These are phyloP conservation scores for Cladophialophora bantiana DNA, from an alignment of 2,329 filamentous ascomycete species.

Conservation along the genomic window DNA sequence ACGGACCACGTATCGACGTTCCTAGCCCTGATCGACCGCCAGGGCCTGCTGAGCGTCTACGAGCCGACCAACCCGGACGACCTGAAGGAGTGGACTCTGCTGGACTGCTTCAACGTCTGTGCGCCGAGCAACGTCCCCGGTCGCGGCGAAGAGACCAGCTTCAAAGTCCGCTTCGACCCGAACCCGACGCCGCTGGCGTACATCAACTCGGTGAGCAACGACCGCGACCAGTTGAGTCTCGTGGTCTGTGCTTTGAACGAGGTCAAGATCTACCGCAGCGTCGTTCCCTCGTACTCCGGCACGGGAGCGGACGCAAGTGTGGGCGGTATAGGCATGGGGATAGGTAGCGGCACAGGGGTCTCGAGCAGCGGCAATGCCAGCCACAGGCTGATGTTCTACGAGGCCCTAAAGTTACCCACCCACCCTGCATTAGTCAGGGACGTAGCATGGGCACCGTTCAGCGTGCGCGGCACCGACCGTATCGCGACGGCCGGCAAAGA, in stretches of 20 bases:
- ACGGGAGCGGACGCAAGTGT: conserved; percentile 44
- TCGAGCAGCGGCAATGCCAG: conserved; percentile 50
- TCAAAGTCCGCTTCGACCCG: conserved; percentile 86
- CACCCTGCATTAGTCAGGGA: conserved; percentile 76
- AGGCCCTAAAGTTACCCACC: conserved; percentile 75
- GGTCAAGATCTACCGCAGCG: conserved; percentile 81
- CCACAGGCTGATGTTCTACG: conserved; percentile 75
- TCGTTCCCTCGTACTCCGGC: conserved; percentile 51
- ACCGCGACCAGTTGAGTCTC: conserved; percentile 77
- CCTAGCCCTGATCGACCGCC: conserved; percentile 81
- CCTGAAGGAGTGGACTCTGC: conserved; percentile 74
- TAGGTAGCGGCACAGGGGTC: conserved; percentile 6
- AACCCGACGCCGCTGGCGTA: conserved; percentile 75
- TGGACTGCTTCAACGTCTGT: conserved; percentile 80
- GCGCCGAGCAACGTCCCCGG: conserved; percentile 61
- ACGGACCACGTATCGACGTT: conserved; percentile 78
- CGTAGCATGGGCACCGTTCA: conserved; percentile 79
- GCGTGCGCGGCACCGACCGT: conserved; percentile 86
- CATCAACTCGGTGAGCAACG: conserved; percentile 78
- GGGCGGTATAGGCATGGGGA: conserved; percentile 46
- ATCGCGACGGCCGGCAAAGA: conserved; percentile 94
- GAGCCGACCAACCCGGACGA: conserved; percentile 87
- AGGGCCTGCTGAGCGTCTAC: conserved; percentile 79
- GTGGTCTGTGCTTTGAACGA: conserved; percentile 86
- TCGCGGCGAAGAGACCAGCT: conserved; percentile 84